Conservation (phyloP, 1,284 basidiomycete genomes). For the Exobasidium rhododendri region DNA sequence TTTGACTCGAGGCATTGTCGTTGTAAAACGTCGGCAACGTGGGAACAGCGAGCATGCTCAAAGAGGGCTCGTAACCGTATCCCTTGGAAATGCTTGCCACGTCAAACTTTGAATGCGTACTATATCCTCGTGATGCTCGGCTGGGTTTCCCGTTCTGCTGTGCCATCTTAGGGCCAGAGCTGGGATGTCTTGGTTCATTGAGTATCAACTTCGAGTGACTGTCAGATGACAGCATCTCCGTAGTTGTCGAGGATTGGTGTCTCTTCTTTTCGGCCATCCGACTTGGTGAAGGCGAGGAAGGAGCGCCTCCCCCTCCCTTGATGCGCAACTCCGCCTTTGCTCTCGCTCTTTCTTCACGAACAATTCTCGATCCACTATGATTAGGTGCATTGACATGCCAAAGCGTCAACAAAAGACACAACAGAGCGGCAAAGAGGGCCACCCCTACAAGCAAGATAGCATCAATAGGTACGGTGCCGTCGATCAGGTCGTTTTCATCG, state of each 20-base stretch:
- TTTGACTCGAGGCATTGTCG: neutral
- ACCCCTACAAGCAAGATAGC: neutral
- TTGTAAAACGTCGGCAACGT: neutral
- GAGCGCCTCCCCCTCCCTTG: neutral
- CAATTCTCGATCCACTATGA: neutral
- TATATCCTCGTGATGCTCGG: slow-evolving; percentile 1
- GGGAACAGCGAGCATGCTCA: neutral
- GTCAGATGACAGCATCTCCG: neutral
- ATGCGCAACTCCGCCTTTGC: slow-evolving; percentile 1
- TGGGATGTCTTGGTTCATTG: neutral
- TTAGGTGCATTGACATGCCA: neutral
- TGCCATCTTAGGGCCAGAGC: neutral
- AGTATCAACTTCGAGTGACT: neutral
- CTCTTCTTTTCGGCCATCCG: neutral
- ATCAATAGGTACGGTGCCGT: slow-evolving; percentile 5
- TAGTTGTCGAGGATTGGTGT: neutral
- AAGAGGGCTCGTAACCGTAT: neutral
- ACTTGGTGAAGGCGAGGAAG: neutral
- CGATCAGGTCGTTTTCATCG: neutral
- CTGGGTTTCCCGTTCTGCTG: neutral
- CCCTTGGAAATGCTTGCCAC: neutral
- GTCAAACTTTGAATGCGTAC: neutral
- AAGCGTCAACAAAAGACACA: neutral
- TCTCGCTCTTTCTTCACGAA: neutral
- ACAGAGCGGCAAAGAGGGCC: neutral